Evolutionary conservation across 129 eudicot species (phyloP).

Genomic region (Centrapalus pauciflorus): DNA sequence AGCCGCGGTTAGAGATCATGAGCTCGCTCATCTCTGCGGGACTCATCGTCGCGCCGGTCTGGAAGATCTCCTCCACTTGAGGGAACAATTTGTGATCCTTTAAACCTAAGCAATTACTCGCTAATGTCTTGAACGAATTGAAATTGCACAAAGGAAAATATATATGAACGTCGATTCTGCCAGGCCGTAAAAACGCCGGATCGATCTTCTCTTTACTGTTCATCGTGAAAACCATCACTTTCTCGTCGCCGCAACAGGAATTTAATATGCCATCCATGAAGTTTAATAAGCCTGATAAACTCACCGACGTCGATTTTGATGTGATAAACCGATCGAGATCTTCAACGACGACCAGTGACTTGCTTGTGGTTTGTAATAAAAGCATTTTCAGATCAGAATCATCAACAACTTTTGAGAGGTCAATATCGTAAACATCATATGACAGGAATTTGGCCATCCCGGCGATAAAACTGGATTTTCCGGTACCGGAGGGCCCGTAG

Average conservation of each 20-base stretch:
- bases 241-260: conserved; percentile 60
- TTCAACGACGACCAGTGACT: conserved; percentile 58
- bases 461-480: conserved; percentile 73
- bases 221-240: conserved; percentile 81
- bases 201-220: conserved; percentile 53
- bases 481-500: conserved; percentile 84
- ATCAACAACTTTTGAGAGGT: conserved; percentile 40
- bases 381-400: conserved; percentile 69
- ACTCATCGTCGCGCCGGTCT: conserved; percentile 59
- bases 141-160: conserved; percentile 72
- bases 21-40: conserved; percentile 89
- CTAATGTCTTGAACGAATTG: conserved; percentile 57
- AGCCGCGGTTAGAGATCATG: conserved; percentile 75
- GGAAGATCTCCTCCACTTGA: conserved; percentile 70
- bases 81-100: conserved; percentile 79
- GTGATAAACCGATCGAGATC: conserved; percentile 50
- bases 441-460: conserved; percentile 57
- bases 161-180: conserved; percentile 76
- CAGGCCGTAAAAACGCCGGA: conserved; percentile 63
- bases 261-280: conserved; percentile 84
- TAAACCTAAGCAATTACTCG: conserved; percentile 62
- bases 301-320: conserved; percentile 22
- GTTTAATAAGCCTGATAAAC: conserved; percentile 61
- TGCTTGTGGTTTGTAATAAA: conserved; percentile 36
- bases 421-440: conserved; percentile 62